Evolutionary conservation across 768 basidiomycete genomes (phyloP).

Genomic region (Calocybe cyanea): DNA sequence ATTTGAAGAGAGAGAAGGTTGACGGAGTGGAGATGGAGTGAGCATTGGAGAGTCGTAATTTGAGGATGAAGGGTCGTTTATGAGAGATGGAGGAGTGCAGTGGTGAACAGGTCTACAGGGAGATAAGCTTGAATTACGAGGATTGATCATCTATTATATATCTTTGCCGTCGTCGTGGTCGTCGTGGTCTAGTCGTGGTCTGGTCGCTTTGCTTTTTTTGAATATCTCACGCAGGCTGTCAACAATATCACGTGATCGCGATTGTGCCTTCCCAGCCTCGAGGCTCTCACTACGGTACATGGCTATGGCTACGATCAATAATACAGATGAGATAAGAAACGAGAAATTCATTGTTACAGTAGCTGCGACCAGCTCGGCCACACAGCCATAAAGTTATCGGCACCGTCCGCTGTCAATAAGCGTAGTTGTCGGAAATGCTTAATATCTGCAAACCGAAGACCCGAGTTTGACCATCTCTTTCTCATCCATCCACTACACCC

Average conservation of each 20-base stretch:
- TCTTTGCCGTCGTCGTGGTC: constrained; percentile 19
- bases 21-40: constrained; percentile 60
- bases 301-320: too few species aligned
- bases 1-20: constrained; percentile 36
- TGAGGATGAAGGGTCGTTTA: constrained; percentile 22
- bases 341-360: too few species aligned
- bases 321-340: too few species aligned
- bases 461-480: too few species aligned
- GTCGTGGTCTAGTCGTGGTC: constrained; percentile 14
- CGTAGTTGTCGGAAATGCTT: too few species aligned
- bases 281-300: constrained; percentile 8
- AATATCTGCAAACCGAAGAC: too few species aligned
- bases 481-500: too few species aligned
- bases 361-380: too few species aligned
- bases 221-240: constrained; percentile 34
- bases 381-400: too few species aligned
- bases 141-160: constrained; percentile 34
- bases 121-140: constrained; percentile 28
- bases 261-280: constrained; percentile 11
- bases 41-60: constrained; percentile 58
- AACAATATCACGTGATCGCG: constrained; percentile 47
- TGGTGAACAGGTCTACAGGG: constrained; percentile 25
- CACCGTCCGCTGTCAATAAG: too few species aligned
- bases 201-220: constrained; percentile 23
- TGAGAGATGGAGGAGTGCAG: constrained; percentile 32